These are phyloP conservation scores for Salix koriyanagi DNA, from an alignment of 345 rosid species.

Conservation along the genomic window DNA sequence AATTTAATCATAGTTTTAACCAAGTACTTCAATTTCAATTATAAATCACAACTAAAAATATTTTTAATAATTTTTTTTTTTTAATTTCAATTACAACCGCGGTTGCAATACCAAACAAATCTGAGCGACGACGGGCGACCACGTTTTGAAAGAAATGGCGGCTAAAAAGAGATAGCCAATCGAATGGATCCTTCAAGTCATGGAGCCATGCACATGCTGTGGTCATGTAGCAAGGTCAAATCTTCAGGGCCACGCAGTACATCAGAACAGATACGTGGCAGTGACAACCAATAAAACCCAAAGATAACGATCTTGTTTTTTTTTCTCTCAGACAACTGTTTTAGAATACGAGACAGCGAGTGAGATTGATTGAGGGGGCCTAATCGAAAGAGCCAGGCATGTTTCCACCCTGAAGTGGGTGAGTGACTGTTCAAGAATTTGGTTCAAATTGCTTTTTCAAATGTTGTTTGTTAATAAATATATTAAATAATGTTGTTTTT, in stretches of 20 bases:
- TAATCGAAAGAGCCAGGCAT: background rate
- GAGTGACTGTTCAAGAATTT: too few species aligned
- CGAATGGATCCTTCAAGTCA: background rate
- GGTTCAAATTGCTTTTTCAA: too few species aligned
- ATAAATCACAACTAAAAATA: too few species aligned
- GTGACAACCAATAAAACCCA: background rate
- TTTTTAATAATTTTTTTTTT: too few species aligned
- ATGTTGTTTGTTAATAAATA: too few species aligned
- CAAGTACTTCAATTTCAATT: too few species aligned
- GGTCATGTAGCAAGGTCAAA: constrained; percentile 4
- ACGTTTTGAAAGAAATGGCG: background rate
- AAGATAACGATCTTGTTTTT: background rate
- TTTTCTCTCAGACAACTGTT: background rate
- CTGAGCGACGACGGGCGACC: background rate
- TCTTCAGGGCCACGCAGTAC: background rate
- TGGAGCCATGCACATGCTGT: constrained; percentile 5
- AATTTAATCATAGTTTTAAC: too few species aligned
- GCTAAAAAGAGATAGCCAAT: background rate
- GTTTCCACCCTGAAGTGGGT: too few species aligned
- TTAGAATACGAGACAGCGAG: constrained; percentile 11
- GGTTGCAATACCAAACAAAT: too few species aligned
- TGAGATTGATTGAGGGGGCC: background rate
- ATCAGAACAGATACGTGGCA: background rate
- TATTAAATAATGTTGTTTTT: too few species aligned
- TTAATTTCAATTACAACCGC: too few species aligned